Evolutionary conservation across 352 stramenopile genomes (phyloP).

Genomic region (Pythium rishiriense): DNA sequence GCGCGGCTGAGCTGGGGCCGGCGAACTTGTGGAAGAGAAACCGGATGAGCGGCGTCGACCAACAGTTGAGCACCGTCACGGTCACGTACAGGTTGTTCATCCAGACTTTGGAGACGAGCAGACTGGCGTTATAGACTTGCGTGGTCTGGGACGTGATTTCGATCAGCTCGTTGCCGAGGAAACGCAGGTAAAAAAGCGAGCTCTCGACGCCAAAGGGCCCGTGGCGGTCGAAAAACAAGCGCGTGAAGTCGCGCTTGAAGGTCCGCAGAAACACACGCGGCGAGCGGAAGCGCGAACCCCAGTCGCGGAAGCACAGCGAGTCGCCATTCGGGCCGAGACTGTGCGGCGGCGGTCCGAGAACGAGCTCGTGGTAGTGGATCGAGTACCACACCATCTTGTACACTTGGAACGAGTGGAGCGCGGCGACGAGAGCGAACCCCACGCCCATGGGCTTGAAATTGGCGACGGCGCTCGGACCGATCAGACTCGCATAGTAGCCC

Average conservation of each 20-base stretch:
- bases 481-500: constrained; percentile 28
- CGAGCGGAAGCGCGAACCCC: constrained; percentile 11
- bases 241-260: constrained; percentile 7
- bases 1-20: constrained; percentile 10
- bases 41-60: constrained; percentile 33
- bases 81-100: constrained; percentile 50
- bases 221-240: constrained; percentile 28
- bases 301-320: constrained; percentile 9
- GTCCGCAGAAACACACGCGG: background rate
- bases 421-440: constrained; percentile 9
- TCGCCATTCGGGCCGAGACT: constrained; percentile 10
- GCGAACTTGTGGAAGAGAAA: constrained; percentile 20
- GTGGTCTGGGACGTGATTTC: constrained; percentile 44
- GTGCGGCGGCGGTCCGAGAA: constrained; percentile 6
- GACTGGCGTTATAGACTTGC: constrained; percentile 46
- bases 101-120: constrained; percentile 43
- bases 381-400: constrained; percentile 19
- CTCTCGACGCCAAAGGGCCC: constrained; percentile 40
- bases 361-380: constrained; percentile 14
- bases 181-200: constrained; percentile 30
- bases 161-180: constrained; percentile 38
- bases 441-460: constrained; percentile 21
- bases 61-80: constrained; percentile 45
- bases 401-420: constrained; percentile 7
- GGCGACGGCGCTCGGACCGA: constrained; percentile 10